These are phyloP conservation scores for Neoboletus subvelutipes DNA, from an alignment of 768 basidiomycete genomes.

Conservation along the genomic window DNA sequence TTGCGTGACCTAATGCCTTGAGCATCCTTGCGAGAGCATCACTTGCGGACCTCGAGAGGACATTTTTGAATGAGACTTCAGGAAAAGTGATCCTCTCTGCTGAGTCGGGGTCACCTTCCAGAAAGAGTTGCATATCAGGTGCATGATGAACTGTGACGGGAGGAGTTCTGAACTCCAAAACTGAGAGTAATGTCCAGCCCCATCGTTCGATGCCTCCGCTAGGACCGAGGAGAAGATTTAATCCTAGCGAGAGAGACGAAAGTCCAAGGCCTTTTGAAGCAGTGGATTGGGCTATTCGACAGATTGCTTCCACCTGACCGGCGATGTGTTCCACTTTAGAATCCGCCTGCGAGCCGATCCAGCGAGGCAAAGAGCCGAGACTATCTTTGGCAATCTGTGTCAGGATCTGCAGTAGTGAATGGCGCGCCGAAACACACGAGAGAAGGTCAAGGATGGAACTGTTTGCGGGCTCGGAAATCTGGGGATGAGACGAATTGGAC, in stretches of 20 bases:
- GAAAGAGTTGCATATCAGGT: conserved; percentile 52
- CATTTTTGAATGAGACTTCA: conserved; percentile 53
- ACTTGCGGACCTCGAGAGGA: conserved; percentile 50
- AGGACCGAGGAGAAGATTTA: conserved; percentile 73
- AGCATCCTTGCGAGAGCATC: conserved; percentile 70
- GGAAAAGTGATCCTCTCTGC: conserved; percentile 51
- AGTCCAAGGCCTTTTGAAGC: conserved; percentile 26
- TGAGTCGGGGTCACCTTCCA: conserved; percentile 49
- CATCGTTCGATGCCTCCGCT: conserved; percentile 85
- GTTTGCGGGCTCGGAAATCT: conserved; percentile 51
- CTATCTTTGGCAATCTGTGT: conserved; percentile 63
- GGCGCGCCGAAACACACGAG: conserved; percentile 40
- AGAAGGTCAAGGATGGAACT: conserved; percentile 49
- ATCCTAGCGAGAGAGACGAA: conserved; percentile 46
- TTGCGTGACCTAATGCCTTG: conserved; percentile 63
- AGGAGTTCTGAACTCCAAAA: conserved; percentile 72
- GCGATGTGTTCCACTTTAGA: conserved; percentile 70
- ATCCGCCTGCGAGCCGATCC: conserved; percentile 70
- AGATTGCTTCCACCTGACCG: conserved; percentile 67
- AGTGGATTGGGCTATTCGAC: conserved; percentile 41
- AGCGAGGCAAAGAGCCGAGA: conserved; percentile 68
- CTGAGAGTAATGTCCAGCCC: conserved; percentile 84
- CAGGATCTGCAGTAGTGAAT: conserved; percentile 53
- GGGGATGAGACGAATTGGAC: conserved; percentile 55
- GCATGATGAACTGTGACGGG: conserved; percentile 45